Evolutionary conservation across 495 filamentous ascomycete genomes (phyloP), one percentile per base, ranked within the genome.

Genomic region (Aspergillus affinis): DNA sequence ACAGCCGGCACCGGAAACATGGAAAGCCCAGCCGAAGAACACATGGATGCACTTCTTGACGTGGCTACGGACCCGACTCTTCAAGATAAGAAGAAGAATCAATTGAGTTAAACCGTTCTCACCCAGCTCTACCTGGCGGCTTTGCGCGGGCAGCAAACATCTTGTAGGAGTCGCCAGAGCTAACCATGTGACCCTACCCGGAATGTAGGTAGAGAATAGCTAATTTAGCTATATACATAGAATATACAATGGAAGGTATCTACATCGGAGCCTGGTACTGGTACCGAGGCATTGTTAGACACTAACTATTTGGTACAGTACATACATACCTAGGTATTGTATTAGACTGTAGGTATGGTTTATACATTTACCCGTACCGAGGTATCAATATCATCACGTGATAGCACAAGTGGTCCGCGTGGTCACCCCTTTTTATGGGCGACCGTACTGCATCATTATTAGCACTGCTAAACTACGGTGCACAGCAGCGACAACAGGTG

Each of bases 21-120:
- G 70, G 67, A 77, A 74, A 61, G 73, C 74, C 10, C 74, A 75
- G 52, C 69, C 75, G 1, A 77, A 75, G 51, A 78, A 72, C 59
- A 74, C 69, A 2, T 81, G 78, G 78, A 70, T 79, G 57, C 69
- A 74, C 21, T 81, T 80, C 59, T 68, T 80, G 59, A 80, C 77
- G 1, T 81, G 78, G 78, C 65, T 79, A 58, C 71, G 75, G 46
- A 80, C 78, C 30, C 71, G 77, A 48, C 61, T 80, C 15, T 80
- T 79, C 57, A 80, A 80, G 54, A 61, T 80, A 44, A 66, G 73
- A 20, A 71, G 78, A 50, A 78, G 68, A 56, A 57, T 79, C 29
- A 64, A 65, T 36, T 76, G 4, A 41, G 4, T 17, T 44, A 20
- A 19, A 41, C 2, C 3, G 3, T 15, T 41, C 10, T 41, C 10